Base-by-base conservation (phyloP, 805 yeast species). In the Teunomyces lycoperdinae region DNA sequence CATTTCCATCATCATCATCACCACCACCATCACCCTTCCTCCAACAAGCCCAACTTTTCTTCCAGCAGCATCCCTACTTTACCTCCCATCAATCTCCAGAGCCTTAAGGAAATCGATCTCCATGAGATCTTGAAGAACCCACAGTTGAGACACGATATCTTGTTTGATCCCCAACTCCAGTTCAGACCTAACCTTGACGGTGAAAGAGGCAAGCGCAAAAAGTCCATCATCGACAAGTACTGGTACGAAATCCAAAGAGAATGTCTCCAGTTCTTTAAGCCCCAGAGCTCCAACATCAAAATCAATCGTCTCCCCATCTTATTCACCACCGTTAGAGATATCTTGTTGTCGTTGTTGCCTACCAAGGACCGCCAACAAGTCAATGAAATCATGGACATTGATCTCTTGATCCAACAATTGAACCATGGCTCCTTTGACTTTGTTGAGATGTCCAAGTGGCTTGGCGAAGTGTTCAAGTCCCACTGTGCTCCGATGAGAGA, bases 401-500 rank as follows among this genome's bases (percentile, higher is more conserved):
- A 86, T 47, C 68, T 89, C 41, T 71, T 87, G 33, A 73, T 85
- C 42, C 96, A 89, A 68, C 95, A 89, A 63, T 63, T 90, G 45
- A 67, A 78, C 35, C 82, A 80, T 53, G 82, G 85, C 17, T 79
- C 87, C n/a, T 79, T 87, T 57, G 87, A 85, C 63, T 87, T 87
- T 68, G 79, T 81, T 14, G 76, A 79, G 32, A 76, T 89, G 57
- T 78, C 91, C 2, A 74, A 75, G 48, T 87, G 95, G 92, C 74
- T 91, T 36, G 81, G 89, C 1, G 73, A 77, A 29, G 80, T 89
- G 29, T 85, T 92, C 68, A 89, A 90, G 67, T 81, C 84, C 45
- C 96, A 89, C 63, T 90, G 97, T 68, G 96, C 97, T 5, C 97
- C 97, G 52, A 89, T 89, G 95, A 79, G 97, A 62, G 96, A 89